Percentiles rank a stretch among this genome's conserved stretches.
phyloP scores from a whole-genome alignment of 371 early-diverging fungal species.

The Apophysomyces elegans region DNA sequence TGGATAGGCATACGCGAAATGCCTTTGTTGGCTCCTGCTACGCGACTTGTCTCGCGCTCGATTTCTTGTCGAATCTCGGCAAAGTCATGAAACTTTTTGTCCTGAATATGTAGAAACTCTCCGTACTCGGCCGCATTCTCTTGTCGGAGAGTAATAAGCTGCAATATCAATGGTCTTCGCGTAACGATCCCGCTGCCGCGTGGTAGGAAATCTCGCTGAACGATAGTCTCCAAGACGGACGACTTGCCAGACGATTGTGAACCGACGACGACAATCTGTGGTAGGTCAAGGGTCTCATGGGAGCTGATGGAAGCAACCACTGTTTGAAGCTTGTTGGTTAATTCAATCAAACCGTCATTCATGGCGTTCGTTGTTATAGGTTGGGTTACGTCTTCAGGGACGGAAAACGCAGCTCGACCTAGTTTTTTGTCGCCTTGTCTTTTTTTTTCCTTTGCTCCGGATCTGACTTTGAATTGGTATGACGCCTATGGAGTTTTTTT shows the following conservation, averaged over 20 bases:
- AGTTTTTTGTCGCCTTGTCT: neutral
- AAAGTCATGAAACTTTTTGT: slow-evolving; percentile 83
- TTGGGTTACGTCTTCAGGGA: slow-evolving; percentile 16
- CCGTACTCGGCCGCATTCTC: slow-evolving; percentile 58
- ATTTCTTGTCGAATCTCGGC: slow-evolving; percentile 88
- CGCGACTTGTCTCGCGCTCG: slow-evolving; percentile 84
- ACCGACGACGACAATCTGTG: slow-evolving; percentile 89
- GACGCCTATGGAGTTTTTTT: slow-evolving; percentile 3
- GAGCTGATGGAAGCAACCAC: slow-evolving; percentile 87
- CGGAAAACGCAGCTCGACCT: slow-evolving; percentile 1
- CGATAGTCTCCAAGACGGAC: slow-evolving; percentile 90
- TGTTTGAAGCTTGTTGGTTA: slow-evolving; percentile 94
- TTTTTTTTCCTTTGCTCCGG: slow-evolving; percentile 10
- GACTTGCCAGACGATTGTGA: slow-evolving; percentile 94
- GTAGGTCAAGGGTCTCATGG: slow-evolving; percentile 84
- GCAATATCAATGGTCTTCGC: slow-evolving; percentile 89
- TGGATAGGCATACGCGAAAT: slow-evolving; percentile 88
- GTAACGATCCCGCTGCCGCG: slow-evolving; percentile 94
- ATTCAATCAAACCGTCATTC: slow-evolving; percentile 73
- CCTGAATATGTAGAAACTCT: slow-evolving; percentile 79
- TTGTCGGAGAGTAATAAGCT: slow-evolving; percentile 74
- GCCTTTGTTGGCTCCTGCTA: slow-evolving; percentile 88
- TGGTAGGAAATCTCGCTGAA: slow-evolving; percentile 91
- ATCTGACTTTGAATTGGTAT: neutral
- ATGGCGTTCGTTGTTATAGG: slow-evolving; percentile 4